Evolutionary conservation across 2,329 filamentous ascomycete species (phyloP), one percentile per base, ranked within the genome.

Genomic region (Pseudovirgaria hyperparasitica): DNA sequence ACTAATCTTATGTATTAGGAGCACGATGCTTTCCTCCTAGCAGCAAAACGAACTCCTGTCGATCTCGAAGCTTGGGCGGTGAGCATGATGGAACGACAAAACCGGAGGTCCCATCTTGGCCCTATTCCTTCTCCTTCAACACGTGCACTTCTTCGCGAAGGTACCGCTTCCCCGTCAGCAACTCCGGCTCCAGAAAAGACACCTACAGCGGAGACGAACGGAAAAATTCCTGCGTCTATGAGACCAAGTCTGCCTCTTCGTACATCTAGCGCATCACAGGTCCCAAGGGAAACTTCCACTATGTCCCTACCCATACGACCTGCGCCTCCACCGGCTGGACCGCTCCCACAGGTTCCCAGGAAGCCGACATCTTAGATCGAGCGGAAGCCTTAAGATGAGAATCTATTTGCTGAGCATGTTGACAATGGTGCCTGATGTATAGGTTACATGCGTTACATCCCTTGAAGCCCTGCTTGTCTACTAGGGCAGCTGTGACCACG

Each of bases 31-130:
- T 98, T 98, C 55, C 73, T 98, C 12, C 85, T 93, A 57, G 90
- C 90, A 28, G 90, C 90, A 25, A 96, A 96, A 63, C 74, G 87
- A 41, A 98, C 90, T 1, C 90, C 90, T 1, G 90, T 98, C 26
- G 80, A 98, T 51, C 67, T 98, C 18, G 74, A 81, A 53, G 82
- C 85, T 36, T 98, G 90, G 90, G 87, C 90, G 13, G 74, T 92
- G 25, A 76, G 82, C 44, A 72, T 96, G 65, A 87, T 96, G 72
- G 86, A 94, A 51, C 75, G 78, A 42, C 82, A 94, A 55, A 93
- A 94, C 55, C 82, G 90, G 50, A 93, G 92, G 55, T 93, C 86
- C 16, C 87, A 94, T 51, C 69, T 94, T 19, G 81, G 76, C 10
- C 84, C 85, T 44, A 82, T 79, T 8, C 82, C 85, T 1, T 72